A percentile compares a stretch with the other conserved stretches of the same genome.
These are phyloP conservation scores for Aspergillus leporis DNA, from an alignment of 495 filamentous ascomycete genomes.

Conservation along the genomic window DNA sequence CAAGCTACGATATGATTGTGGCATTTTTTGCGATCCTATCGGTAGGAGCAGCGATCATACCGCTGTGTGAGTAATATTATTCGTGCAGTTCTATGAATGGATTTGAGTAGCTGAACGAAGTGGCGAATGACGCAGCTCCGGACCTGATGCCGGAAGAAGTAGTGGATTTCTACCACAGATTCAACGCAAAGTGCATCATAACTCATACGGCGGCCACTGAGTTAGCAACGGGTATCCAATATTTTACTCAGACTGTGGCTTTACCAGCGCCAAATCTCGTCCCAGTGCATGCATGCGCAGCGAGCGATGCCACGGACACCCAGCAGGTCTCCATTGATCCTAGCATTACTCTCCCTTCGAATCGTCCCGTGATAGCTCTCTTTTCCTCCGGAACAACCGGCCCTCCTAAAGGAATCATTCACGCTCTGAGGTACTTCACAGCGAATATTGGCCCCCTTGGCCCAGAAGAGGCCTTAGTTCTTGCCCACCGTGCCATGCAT, in stretches of 20 bases:
- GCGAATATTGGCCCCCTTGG: background rate
- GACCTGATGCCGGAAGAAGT: background rate
- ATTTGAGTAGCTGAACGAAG: background rate
- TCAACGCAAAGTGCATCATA: background rate
- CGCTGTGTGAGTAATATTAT: background rate
- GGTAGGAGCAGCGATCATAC: background rate
- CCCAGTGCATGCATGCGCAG: background rate
- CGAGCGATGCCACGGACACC: background rate
- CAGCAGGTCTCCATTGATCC: background rate
- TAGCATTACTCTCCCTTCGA: background rate
- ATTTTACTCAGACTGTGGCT: background rate
- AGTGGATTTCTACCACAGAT: background rate
- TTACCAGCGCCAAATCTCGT: background rate
- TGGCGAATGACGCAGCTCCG: background rate
- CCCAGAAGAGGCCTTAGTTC: background rate
- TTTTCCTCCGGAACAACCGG: background rate
- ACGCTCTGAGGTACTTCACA: background rate
- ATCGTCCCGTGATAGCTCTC: background rate
- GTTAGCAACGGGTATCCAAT: background rate
- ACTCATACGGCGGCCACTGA: background rate
- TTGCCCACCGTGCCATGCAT: background rate
- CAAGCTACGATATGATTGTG: background rate
- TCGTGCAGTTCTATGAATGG: background rate
- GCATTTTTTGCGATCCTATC: background rate
- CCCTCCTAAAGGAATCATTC: background rate